Evolutionary conservation across 441 rosid genomes (phyloP).

Genomic region (Croton laevigatus): DNA sequence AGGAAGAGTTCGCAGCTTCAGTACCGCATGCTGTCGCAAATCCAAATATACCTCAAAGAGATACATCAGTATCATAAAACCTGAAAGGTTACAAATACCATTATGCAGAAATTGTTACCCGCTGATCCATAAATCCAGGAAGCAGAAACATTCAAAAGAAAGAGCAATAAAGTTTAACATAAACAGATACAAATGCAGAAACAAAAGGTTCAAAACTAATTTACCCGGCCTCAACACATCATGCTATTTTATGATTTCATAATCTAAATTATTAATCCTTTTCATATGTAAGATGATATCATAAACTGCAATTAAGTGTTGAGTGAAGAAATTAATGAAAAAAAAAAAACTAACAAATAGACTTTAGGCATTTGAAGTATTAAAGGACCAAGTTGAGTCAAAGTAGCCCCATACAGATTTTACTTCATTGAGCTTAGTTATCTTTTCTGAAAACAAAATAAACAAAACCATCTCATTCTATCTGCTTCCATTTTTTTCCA

Average conservation of each 20-base stretch:
- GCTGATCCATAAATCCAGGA: background rate
- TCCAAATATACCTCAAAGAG: slow-evolving; percentile 83
- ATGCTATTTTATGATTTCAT: too few species aligned
- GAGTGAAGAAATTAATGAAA: background rate
- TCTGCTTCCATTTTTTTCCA: background rate
- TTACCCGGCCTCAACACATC: too few species aligned
- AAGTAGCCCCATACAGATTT: background rate
- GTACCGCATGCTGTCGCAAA: slow-evolving; percentile 76
- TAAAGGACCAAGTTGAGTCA: background rate
- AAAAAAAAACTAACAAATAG: background rate
- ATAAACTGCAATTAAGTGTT: too few species aligned
- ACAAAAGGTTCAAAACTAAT: background rate
- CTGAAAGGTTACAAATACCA: slow-evolving; percentile 34
- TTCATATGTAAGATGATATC: too few species aligned
- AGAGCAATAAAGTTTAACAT: background rate
- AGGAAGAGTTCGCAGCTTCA: slow-evolving; percentile 79
- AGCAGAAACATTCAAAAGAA: background rate
- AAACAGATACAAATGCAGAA: background rate
- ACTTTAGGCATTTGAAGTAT: background rate
- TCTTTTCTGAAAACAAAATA: background rate
- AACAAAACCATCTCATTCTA: background rate
- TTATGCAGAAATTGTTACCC: background rate
- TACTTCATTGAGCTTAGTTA: background rate
- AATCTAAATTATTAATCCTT: too few species aligned
- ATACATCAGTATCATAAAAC: slow-evolving; percentile 90